A percentile compares a stretch with the other conserved stretches of the same genome.
These are phyloP conservation scores for Coniella lustricola DNA, from an alignment of 2,329 filamentous ascomycete species.

Conservation along the genomic window DNA sequence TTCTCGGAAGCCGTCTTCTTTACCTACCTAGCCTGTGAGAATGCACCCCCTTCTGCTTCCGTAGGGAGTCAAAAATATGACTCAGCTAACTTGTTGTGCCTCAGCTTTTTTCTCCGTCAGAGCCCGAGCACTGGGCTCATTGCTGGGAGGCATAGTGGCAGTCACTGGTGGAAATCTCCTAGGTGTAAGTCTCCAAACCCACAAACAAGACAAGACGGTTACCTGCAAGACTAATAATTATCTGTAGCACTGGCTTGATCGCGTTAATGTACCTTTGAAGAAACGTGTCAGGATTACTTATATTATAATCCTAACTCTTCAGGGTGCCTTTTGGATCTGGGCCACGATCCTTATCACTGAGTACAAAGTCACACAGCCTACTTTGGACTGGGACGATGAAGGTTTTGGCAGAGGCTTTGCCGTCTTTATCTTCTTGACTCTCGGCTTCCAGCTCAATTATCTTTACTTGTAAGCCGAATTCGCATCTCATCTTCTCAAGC, in stretches of 20 bases:
- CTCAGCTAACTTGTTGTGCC: background rate
- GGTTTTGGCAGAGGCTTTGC: slow-evolving; percentile 62
- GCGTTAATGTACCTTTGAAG: slow-evolving; percentile 45
- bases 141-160: slow-evolving; percentile 61
- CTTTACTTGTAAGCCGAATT: slow-evolving; percentile 50
- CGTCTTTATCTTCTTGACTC: slow-evolving; percentile 59
- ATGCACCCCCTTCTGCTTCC: background rate
- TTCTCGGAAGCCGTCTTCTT: slow-evolving; percentile 68
- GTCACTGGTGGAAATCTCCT: slow-evolving; percentile 59
- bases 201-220: background rate
- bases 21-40: slow-evolving; percentile 51
- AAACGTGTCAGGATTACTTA: slow-evolving; percentile 49
- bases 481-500: background rate
- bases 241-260: slow-evolving; percentile 49
- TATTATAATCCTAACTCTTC: slow-evolving; percentile 43
- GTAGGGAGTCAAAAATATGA: too few relatives aligned
- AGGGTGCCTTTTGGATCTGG: slow-evolving; percentile 70
- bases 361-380: slow-evolving; percentile 49
- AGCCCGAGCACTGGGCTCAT: slow-evolving; percentile 61
- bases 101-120: slow-evolving; percentile 65
- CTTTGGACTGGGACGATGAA: slow-evolving; percentile 56
- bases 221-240: slow-evolving; percentile 17
- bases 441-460: slow-evolving; percentile 68
- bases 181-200: slow-evolving; percentile 35
- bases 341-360: slow-evolving; percentile 57